phyloP scores from a whole-genome alignment of 176 grass and related monocot species.

The Tillandsia fasciculata region DNA sequence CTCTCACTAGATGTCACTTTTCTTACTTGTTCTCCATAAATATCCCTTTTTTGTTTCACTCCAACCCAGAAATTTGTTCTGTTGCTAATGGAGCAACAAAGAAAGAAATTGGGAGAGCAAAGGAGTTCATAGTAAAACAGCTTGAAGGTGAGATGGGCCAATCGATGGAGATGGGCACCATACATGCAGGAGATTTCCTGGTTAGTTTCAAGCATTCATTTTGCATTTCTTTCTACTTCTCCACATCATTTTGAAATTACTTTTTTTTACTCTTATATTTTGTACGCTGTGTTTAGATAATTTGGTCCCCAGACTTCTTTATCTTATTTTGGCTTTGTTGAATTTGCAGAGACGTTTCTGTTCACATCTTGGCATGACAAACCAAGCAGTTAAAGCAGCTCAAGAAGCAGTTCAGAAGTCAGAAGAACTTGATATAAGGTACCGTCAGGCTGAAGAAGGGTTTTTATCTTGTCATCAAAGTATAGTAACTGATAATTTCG shows the following conservation, averaged over 20 bases:
- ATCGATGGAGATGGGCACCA: neutral
- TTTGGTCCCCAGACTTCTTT: neutral
- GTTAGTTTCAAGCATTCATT: constrained; percentile 7
- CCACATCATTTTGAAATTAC: too few species aligned
- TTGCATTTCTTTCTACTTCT: neutral
- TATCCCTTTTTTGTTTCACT: neutral
- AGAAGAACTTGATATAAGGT: neutral
- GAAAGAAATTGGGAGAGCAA: constrained; percentile 10
- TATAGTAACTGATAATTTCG: neutral
- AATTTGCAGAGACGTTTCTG: constrained; percentile 15
- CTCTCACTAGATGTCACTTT: too few species aligned
- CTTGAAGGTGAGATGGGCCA: constrained; percentile 11
- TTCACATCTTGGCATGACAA: constrained; percentile 17
- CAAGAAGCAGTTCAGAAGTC: constrained; percentile 6
- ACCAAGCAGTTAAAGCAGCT: constrained; percentile 8
- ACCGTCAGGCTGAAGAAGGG: neutral
- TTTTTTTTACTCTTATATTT: too few species aligned
- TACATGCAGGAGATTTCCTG: constrained; percentile 17
- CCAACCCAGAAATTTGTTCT: constrained; percentile 7
- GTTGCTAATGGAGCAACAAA: neutral
- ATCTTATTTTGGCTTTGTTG: neutral
- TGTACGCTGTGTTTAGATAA: neutral
- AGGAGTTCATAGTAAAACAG: constrained; percentile 5
- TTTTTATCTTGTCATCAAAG: neutral
- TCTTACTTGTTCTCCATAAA: neutral